A percentile compares a stretch with the other conserved stretches of the same genome.
Conservation (phyloP, 176 grass and related monocot genomes). For the Oryza nivara region DNA sequence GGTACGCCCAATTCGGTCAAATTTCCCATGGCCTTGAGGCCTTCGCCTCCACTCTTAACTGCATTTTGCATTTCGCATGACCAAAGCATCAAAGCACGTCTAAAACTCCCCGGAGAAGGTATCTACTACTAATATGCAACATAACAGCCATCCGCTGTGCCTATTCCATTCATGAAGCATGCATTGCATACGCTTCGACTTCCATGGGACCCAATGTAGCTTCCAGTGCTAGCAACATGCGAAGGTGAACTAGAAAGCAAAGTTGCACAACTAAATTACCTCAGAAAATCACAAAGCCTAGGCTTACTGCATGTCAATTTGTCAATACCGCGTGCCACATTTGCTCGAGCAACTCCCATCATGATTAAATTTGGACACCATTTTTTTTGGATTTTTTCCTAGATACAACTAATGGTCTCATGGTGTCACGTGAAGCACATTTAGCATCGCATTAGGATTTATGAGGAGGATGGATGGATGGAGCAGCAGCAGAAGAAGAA, state of each 20-base stretch:
- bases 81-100: neutral
- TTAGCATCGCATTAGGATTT: neutral
- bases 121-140: neutral
- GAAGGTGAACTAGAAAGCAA: constrained; percentile 1
- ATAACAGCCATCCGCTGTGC: neutral
- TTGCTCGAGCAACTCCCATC: neutral
- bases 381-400: neutral
- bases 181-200: neutral
- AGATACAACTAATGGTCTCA: too few relatives aligned
- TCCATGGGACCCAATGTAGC: neutral
- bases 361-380: neutral
- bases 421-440: neutral
- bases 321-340: neutral
- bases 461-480: neutral
- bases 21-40: neutral
- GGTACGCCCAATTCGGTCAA: neutral
- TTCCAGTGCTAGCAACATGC: neutral
- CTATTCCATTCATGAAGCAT: neutral
- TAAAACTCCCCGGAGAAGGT: neutral
- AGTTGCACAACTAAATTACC: neutral
- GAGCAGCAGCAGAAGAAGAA: too few relatives aligned
- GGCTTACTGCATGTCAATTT: neutral
- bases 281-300: neutral
- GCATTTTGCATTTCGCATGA: neutral
- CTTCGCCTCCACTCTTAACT: neutral